These are phyloP conservation scores for Plasmodium adleri DNA, from an alignment of 169 alveolate genomes.

Conservation along the genomic window DNA sequence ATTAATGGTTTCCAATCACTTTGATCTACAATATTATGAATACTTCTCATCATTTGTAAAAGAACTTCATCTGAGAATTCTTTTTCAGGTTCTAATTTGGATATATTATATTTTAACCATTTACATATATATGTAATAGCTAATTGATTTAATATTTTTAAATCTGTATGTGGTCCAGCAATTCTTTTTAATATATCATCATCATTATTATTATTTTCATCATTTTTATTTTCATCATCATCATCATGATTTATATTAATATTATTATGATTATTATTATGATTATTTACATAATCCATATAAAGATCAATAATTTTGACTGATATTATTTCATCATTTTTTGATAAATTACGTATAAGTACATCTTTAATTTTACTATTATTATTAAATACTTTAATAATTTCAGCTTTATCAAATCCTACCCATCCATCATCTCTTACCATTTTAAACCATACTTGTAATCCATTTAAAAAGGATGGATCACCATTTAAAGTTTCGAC, in stretches of 20 bases:
- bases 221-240: conserved; percentile 27
- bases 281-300: conserved; percentile 47
- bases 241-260: conserved; percentile 68
- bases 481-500: conserved; percentile 59
- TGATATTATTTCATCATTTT: conserved; percentile 77
- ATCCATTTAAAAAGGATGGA: conserved; percentile 53
- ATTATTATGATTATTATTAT: conserved; percentile 46
- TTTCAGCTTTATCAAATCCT: conserved; percentile 72
- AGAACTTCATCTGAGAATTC: conserved; percentile 86
- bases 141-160: conserved; percentile 86
- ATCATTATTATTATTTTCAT: conserved; percentile 41
- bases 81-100: conserved; percentile 88
- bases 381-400: conserved; percentile 52
- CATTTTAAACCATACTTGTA: conserved; percentile 74
- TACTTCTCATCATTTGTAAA: conserved; percentile 91
- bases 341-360: conserved; percentile 53
- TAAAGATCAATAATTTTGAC: conserved; percentile 71
- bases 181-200: conserved; percentile 34
- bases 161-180: conserved; percentile 89
- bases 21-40: conserved; percentile 89
- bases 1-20: conserved; percentile 92
- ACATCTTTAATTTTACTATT: conserved; percentile 57
- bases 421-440: conserved; percentile 77
- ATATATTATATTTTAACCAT: conserved; percentile 90
- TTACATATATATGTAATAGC: conserved; percentile 88